Evolutionary conservation across 2,329 filamentous ascomycete genomes (phyloP), one percentile per base, ranked within the genome.

Genomic region (Tolypocladium ophioglossoides): DNA sequence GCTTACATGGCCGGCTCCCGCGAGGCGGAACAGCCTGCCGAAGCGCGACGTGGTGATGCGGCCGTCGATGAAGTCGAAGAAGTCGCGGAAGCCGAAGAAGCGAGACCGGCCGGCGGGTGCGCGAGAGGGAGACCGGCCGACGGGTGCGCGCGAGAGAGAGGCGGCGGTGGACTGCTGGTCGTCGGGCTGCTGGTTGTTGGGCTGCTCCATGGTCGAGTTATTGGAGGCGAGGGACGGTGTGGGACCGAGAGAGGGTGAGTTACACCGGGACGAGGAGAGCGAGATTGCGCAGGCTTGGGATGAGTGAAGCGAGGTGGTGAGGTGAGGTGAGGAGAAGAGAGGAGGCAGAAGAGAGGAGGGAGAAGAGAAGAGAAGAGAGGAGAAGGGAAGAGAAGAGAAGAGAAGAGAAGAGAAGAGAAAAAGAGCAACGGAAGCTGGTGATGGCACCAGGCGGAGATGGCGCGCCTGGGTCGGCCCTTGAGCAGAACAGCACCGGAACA

Each of bases 1-100:
- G 69, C 78, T 65, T 71, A 87, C 85, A 75, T 89, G 85, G 51
- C 84, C 85, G 44, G 77, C 84, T 18, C 83, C 84, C 54, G 83
- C 79, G 32, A 90, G 79, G 50, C 78, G 78, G 65, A 90, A 90
- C 53, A 83, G 74, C 50, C 73, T 74, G 24, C 84, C 84, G 59
- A 86, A 68, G 9, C 68, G 70, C 0, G 76, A 77, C 11, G 63
- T 64, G 39, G 71, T 72, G 35, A 74, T 57, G 53, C 65, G 68
- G 41, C 59, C 58, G 49, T 76, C 70, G 20, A 70, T 51, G 20
- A 57, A 60, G 52, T 74, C 68, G 52, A 72, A 60, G 38, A 65
- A 63, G 47, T 73, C 65, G 50, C 72, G 68, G 51, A 69, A 44
- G 22, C 65, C 66, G 48, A 62, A 69, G 52, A 69, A 62, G 18